Base-by-base conservation (phyloP, 495 filamentous ascomycete genomes). In the Aspergillus saccharolyticus region DNA sequence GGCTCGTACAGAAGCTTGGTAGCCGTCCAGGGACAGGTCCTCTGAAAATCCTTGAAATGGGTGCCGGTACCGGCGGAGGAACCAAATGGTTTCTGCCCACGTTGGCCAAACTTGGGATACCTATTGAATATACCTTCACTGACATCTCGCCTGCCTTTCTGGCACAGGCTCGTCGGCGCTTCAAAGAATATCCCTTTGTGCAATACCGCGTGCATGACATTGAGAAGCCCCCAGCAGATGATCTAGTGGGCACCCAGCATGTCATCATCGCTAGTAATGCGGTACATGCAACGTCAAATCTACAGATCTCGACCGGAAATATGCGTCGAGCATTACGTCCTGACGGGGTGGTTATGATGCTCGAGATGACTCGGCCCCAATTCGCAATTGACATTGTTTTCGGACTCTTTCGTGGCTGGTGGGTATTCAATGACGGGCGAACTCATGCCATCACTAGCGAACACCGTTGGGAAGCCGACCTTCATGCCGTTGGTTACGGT, bases 381-480 rank as follows among this genome's bases (percentile, higher is more conserved):
- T 69, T 69, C 55, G 79, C 73, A 63, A 66, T 78, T 14, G 79
- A 84, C 52, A 52, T 84, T 22, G 67, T 78, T 12, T 81, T 77
- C 52, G 79, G 79, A 3, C 60, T 79, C 7, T 68, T 83, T 0
- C 74, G 79, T 18, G 79, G 80, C 7, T 84, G 81, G 81, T 83
- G 80, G 80, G 63, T 76, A 15, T 77, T 77, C 16, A 70, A 72
- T 4, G 80, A 84, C 59, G 78, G 79, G 2, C 72, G 78, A 0
- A 54, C 43, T 3, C 78, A 84, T 60, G 77, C 77, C 0, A 53
- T 82, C 7, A 63, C 69, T 0, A 54, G 63, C 16, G 61, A 69
- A 24, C 21, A 49, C 0, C 51, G 53, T 1, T 82, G 79, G 80
- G 62, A 77, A 25, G 25, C 42, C 0, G 67, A 66, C 12, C 59